These are phyloP conservation scores for Paraglomus brasilianum DNA, from an alignment of 192 early-diverging fungal genomes.

Conservation along the genomic window DNA sequence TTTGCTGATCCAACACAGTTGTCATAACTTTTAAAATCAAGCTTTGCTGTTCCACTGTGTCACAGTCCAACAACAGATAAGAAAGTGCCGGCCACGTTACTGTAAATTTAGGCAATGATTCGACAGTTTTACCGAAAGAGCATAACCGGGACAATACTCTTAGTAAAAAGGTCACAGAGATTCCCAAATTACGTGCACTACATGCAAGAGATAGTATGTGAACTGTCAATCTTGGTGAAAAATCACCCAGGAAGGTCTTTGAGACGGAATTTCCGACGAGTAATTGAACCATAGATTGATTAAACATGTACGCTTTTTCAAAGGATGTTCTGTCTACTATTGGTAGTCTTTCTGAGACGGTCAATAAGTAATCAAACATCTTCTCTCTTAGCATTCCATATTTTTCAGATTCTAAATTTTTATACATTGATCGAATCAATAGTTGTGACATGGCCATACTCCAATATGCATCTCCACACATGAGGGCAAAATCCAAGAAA, in stretches of 20 bases:
- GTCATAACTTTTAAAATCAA: slow-evolving; percentile 41
- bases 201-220: slow-evolving; percentile 23
- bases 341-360: slow-evolving; percentile 4
- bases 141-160: too few species aligned
- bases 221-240: background rate
- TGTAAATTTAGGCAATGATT: slow-evolving; percentile 6
- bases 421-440: background rate
- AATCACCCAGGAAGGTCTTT: slow-evolving; percentile 1
- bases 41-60: slow-evolving; percentile 47
- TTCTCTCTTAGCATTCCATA: background rate
- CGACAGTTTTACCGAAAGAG: too few species aligned
- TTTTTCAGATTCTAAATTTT: background rate
- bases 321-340: background rate
- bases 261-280: background rate
- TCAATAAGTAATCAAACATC: slow-evolving; percentile 7
- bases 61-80: slow-evolving; percentile 43
- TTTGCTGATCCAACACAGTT: background rate
- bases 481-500: slow-evolving; percentile 4
- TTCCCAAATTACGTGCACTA: background rate
- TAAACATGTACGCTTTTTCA: background rate
- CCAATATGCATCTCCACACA: slow-evolving; percentile 4
- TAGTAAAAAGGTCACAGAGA: background rate
- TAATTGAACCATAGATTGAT: slow-evolving; percentile 23
- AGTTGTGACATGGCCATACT: background rate
- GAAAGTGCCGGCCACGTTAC: slow-evolving; percentile 44